These are phyloP conservation scores for Aristolochia contorta DNA, from an alignment of 164 flowering plant species.

Conservation along the genomic window DNA sequence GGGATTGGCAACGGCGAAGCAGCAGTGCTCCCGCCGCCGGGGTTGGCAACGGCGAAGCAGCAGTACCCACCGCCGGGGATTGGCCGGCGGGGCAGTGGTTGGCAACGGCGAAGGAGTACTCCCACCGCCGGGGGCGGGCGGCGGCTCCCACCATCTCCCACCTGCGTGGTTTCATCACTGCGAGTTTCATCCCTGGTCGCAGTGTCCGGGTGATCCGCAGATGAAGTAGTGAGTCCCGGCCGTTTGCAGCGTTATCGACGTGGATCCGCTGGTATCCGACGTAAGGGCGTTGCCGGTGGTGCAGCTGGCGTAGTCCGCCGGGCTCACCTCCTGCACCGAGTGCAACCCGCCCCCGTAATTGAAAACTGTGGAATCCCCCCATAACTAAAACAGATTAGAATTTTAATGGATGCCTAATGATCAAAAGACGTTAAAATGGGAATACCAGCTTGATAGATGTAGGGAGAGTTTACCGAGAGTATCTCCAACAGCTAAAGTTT, in stretches of 20 bases:
- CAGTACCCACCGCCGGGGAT: too few relatives aligned
- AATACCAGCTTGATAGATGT: too few relatives aligned
- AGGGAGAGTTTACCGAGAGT: constrained; percentile 23
- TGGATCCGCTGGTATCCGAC: constrained; percentile 27
- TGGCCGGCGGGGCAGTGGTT: too few relatives aligned
- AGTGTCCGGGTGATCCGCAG: constrained; percentile 35
- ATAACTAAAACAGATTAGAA: too few relatives aligned
- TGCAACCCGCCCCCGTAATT: constrained; percentile 26
- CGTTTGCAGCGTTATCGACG: constrained; percentile 30
- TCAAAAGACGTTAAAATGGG: too few relatives aligned
- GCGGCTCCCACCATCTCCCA: constrained; percentile 16
- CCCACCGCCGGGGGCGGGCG: not conserved
- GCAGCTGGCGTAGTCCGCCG: constrained; percentile 34
- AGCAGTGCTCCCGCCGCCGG: too few relatives aligned
- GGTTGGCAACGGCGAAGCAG: too few relatives aligned
- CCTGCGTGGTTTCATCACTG: too few relatives aligned
- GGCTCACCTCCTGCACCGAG: constrained; percentile 37
- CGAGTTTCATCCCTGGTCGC: constrained; percentile 44
- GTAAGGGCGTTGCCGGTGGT: constrained; percentile 15
- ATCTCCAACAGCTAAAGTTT: constrained; percentile 36
- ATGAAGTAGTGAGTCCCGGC: constrained; percentile 44
- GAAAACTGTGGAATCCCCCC: constrained; percentile 21
- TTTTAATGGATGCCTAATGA: too few relatives aligned
- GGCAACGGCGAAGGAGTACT: too few relatives aligned
- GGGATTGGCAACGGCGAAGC: too few relatives aligned